Conservation (phyloP, 805 yeast species). For the Kodamaea kaohsiungensis region DNA sequence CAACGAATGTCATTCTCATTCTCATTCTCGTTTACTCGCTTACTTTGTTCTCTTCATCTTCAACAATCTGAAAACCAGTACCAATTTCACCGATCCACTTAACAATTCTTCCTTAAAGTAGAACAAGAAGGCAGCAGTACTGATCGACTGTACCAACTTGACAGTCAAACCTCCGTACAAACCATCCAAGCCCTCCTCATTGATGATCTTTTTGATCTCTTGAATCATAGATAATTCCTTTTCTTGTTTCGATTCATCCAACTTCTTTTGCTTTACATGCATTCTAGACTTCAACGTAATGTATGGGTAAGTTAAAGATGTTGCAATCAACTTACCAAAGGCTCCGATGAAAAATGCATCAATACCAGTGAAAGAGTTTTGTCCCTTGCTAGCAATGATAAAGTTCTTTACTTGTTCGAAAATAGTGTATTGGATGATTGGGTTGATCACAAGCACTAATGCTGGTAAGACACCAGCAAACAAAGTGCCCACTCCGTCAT, state of each 20-base stretch:
- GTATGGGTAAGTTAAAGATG: slow-evolving; percentile 86
- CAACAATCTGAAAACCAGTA: slow-evolving; percentile 41
- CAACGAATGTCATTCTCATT: background rate
- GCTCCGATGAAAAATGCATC: slow-evolving; percentile 91
- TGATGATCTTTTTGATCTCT: slow-evolving; percentile 58
- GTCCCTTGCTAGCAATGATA: slow-evolving; percentile 55
- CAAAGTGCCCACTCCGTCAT: slow-evolving; percentile 70
- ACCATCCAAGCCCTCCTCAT: slow-evolving; percentile 71
- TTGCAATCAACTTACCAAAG: slow-evolving; percentile 85
- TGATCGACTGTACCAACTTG: slow-evolving; percentile 78
- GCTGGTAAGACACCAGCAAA: slow-evolving; percentile 91
- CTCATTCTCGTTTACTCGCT: background rate
- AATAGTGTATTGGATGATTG: slow-evolving; percentile 88
- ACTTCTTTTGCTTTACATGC: slow-evolving; percentile 57
- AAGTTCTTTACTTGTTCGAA: slow-evolving; percentile 82
- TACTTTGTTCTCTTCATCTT: slow-evolving; percentile 19
- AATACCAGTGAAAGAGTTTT: slow-evolving; percentile 54
- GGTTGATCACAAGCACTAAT: slow-evolving; percentile 79
- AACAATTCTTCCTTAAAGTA: slow-evolving; percentile 87
- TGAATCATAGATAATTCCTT: slow-evolving; percentile 42
- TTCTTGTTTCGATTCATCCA: slow-evolving; percentile 20
- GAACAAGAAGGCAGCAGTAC: slow-evolving; percentile 87
- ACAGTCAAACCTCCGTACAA: slow-evolving; percentile 81
- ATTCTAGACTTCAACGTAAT: slow-evolving; percentile 86
- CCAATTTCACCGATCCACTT: slow-evolving; percentile 53